phyloP scores from a whole-genome alignment of 1,284 basidiomycete genomes.

The Ganoderma boninense region DNA sequence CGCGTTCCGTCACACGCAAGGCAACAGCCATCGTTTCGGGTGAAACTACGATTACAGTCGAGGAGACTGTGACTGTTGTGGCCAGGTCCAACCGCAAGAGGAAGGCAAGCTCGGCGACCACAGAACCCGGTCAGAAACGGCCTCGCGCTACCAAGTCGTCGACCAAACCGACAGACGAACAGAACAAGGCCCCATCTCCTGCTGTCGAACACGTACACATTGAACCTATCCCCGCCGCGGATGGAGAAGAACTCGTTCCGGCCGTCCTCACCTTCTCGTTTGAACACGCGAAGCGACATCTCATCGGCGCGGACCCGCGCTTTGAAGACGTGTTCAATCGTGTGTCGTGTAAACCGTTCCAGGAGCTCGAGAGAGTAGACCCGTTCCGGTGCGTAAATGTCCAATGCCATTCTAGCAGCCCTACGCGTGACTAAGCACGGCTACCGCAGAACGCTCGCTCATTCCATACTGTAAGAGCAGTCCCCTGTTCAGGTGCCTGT shows the following conservation, averaged over 20 bases:
- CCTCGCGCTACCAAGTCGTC: conserved; percentile 23
- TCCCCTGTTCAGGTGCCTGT: background rate
- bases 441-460: conserved; percentile 52
- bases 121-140: conserved; percentile 21
- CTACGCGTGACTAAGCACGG: background rate
- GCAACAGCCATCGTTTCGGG: conserved; percentile 15
- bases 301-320: conserved; percentile 72
- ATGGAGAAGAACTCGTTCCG: conserved; percentile 54
- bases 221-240: conserved; percentile 13
- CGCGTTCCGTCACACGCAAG: conserved; percentile 48
- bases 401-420: background rate
- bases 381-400: conserved; percentile 68
- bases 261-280: conserved; percentile 79
- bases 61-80: conserved; percentile 9
- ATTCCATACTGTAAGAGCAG: conserved; percentile 59
- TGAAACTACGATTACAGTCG: background rate
- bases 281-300: conserved; percentile 76
- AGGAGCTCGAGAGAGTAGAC: conserved; percentile 74
- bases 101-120: conserved; percentile 25
- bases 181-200: conserved; percentile 10
- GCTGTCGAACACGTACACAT: conserved; percentile 9
- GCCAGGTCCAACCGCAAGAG: conserved; percentile 31
- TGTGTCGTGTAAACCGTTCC: conserved; percentile 78
- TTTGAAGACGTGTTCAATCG: conserved; percentile 75
- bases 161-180: background rate